Conservation (phyloP, 2,329 filamentous ascomycete genomes). For the Penicillium polonicum region DNA sequence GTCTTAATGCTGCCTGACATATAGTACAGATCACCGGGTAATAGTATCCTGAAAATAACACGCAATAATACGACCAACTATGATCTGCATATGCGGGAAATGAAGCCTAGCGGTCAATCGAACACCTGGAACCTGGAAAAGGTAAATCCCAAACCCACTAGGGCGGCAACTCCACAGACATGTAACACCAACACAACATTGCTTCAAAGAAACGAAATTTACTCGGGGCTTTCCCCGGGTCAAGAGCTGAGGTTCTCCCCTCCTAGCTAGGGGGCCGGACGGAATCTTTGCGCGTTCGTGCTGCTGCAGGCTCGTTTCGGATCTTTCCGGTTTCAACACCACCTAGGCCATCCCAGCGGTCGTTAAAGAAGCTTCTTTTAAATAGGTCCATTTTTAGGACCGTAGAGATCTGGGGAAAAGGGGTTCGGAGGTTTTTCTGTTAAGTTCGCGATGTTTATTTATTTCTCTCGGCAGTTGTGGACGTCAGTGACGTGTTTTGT, state of each 20-base stretch:
- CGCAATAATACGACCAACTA: background rate
- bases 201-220: background rate
- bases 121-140: background rate
- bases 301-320: slow-evolving; percentile 16
- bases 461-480: background rate
- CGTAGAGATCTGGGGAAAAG: slow-evolving; percentile 3
- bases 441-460: background rate
- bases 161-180: background rate
- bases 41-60: too few species aligned
- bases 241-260: background rate
- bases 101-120: slow-evolving; percentile 4
- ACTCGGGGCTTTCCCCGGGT: background rate
- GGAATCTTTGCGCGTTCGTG: slow-evolving; percentile 23
- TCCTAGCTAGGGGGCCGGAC: slow-evolving; percentile 3
- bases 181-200: background rate
- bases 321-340: slow-evolving; percentile 23
- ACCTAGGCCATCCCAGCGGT: slow-evolving; percentile 23
- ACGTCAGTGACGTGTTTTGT: background rate
- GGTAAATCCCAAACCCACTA: background rate
- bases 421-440: background rate
- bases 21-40: background rate
- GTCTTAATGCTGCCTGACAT: background rate
- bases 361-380: slow-evolving; percentile 24
- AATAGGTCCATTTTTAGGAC: slow-evolving; percentile 12
- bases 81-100: slow-evolving; percentile 16